Base-by-base conservation (phyloP, 805 yeast species). In the Kuraishia molischiana region DNA sequence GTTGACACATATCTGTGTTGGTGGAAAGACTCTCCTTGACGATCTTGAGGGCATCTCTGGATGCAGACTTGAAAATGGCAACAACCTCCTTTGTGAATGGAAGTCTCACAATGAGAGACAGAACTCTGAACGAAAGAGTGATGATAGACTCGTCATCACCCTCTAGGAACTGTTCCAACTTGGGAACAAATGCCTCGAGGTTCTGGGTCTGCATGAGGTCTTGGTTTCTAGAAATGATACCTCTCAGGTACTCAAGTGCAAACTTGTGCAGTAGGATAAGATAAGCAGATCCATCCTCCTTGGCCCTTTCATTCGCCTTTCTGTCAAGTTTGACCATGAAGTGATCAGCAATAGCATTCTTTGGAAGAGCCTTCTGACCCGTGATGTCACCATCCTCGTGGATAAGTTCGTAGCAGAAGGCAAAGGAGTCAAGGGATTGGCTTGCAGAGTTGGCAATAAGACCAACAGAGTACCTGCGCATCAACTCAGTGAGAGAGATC, bases 111-210 rank as follows among this genome's bases (percentile, higher is more conserved):
- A 80, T 56, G 32, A 74, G 54, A 3, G 77, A 68, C 32, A 87
- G 61, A 3, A 86, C 70, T 37, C 75, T 72, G 46, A 89, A 64
- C 2, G 85, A 62, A 6, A 90, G 69, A 15, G 78, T 64, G 14
- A 81, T 69, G n/a, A 90, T 80, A 34, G 79, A 77, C 54, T 90
- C 97, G 54, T 79, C 79, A 8, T 74, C 84, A 2, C 86, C 72
- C 3, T 36, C 29, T 21, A 87, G 53, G 18, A 84, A 69, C 2
- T 62, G 63, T 40, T 77, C 79, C 40, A 92, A 59, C 5, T 82
- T 49, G 3, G 95, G 95, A 18, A 89, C 58, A 48, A 92, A 86
- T 0, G 85, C 87, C 32, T 69, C 66, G 36, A 90, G 60, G 44
- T 80, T 78, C 4, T 68, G 64, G 1, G 72, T 72, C 3, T 77